Evolutionary conservation across 345 rosid genomes (phyloP), one percentile per base, ranked within the genome.

Genomic region (Syzygium grande): DNA sequence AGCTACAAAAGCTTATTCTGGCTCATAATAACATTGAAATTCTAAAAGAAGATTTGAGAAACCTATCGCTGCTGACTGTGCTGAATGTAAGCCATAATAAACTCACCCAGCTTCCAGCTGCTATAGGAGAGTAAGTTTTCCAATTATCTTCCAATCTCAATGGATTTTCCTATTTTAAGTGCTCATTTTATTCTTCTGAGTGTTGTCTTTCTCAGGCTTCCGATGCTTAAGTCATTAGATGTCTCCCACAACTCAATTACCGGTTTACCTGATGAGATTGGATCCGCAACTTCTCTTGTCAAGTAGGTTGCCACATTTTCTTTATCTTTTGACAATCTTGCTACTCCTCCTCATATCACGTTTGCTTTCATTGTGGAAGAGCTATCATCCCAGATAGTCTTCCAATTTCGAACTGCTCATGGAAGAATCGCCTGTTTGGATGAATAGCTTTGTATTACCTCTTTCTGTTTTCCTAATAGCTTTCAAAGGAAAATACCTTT

Each of bases 1-100:
- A 97, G 90, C 91, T 97, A 46, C 98, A 94, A 85, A 97, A 96
- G 94, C 90, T 97, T 77, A 97, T 97, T 84, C 93, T 97, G 92
- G 99, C 99, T 85, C 99, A 97, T 90, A 97, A 97, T 85, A 88
- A 89, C 21, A 95, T 97, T 61, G 98, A 97, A 87, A 87, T 85
- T n/a, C 89, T 97, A 58, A 96, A 88, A 87, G 99, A 97, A 84
- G 99, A 96, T 58, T 88, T 97, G 52, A 92, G 94, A 88, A 94
- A 93, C 90, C 94, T 97, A 87, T 85, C 96, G 23, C 90, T 90
- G 80, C 93, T 96, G 84, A 90, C 92, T 52, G 98, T 96, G 84
- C 87, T 97, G 84, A 97, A 97, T 92, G 93, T 97, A 63, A 96
- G 98, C 91, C 95, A 95, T 85, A 97, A 97, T 86, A 94, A 93